phyloP scores from a whole-genome alignment of 768 basidiomycete genomes.

The Royoungia palumana region DNA sequence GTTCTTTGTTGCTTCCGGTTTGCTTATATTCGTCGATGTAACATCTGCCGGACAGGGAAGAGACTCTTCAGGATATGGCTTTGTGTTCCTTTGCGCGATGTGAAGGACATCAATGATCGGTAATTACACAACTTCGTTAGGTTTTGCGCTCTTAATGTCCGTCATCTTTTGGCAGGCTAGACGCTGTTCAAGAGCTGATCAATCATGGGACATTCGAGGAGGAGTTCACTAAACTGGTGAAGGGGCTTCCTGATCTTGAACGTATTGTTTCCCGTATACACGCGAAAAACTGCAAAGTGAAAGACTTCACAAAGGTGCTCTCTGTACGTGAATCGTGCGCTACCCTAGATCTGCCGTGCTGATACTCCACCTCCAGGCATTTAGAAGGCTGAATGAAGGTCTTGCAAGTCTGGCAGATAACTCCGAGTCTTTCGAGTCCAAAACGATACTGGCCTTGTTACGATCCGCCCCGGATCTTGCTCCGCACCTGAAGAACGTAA shows the following conservation, averaged over 20 bases:
- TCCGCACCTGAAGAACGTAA: conserved; percentile 67
- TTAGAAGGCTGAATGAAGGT: conserved; percentile 68
- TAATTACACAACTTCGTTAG: conserved; percentile 31
- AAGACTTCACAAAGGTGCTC: conserved; percentile 84
- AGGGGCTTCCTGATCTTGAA: conserved; percentile 87
- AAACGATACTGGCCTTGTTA: conserved; percentile 70
- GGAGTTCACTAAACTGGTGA: conserved; percentile 71
- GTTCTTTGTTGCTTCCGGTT: conserved; percentile 10
- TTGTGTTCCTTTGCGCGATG: conserved; percentile 83
- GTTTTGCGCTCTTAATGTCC: conserved; percentile 16
- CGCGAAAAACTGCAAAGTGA: conserved; percentile 83
- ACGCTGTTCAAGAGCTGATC: conserved; percentile 92
- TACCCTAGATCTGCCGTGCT: background rate
- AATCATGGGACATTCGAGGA: conserved; percentile 72
- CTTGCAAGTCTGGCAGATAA: conserved; percentile 59
- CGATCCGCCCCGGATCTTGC: conserved; percentile 78
- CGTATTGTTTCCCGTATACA: conserved; percentile 94
- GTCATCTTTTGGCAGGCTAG: conserved; percentile 53
- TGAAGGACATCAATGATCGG: conserved; percentile 86
- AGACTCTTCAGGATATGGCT: conserved; percentile 96
- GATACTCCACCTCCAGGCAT: conserved; percentile 50
- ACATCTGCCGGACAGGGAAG: conserved; percentile 59
- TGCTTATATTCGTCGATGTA: conserved; percentile 1
- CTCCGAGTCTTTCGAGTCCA: conserved; percentile 73
- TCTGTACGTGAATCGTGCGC: conserved; percentile 42